Percentiles rank a stretch among this genome's conserved stretches.
These are phyloP conservation scores for Volutella citrinella DNA, from an alignment of 2,329 filamentous ascomycete genomes.

Conservation along the genomic window DNA sequence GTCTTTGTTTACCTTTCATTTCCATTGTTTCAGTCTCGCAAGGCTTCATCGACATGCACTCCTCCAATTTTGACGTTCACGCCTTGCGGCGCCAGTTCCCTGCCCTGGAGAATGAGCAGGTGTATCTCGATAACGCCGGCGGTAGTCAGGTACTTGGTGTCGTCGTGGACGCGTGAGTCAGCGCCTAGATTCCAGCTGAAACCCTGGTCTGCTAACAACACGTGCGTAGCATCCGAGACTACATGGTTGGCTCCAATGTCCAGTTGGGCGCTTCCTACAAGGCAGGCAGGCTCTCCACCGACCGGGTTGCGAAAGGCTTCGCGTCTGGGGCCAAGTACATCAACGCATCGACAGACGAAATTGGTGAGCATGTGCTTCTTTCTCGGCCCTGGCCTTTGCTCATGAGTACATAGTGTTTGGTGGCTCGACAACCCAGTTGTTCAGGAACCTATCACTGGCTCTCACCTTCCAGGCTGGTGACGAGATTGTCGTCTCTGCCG, in stretches of 20 bases:
- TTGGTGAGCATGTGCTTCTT: constrained; percentile 40
- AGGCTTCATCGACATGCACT: no score
- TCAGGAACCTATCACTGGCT: constrained; percentile 65
- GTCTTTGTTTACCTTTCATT: no score
- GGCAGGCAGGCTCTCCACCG: constrained; percentile 56
- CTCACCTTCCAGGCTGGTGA: constrained; percentile 53
- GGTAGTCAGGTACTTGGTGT: constrained; percentile 67
- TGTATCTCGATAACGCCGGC: constrained; percentile 77
- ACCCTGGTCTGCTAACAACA: no score
- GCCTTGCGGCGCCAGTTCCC: constrained; percentile 57
- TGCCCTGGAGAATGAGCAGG: constrained; percentile 61
- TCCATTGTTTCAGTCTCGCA: no score
- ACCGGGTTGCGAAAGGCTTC: constrained; percentile 57
- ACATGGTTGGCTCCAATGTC: constrained; percentile 67
- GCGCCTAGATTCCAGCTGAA: no score
- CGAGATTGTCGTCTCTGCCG: constrained; percentile 66
- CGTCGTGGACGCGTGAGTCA: constrained; percentile 37
- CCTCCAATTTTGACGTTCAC: constrained; percentile 17
- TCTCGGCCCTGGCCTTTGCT: not conserved
- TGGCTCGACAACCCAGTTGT: constrained; percentile 71
- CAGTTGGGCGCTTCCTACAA: constrained; percentile 72
- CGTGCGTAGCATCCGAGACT: constrained; percentile 61
- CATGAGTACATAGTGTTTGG: constrained; percentile 51
- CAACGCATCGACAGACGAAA: constrained; percentile 63
- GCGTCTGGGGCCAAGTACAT: constrained; percentile 67